Evolutionary conservation across 164 flowering plant species (phyloP), one percentile per base, ranked within the genome.

Genomic region (Vitis amurensis): DNA sequence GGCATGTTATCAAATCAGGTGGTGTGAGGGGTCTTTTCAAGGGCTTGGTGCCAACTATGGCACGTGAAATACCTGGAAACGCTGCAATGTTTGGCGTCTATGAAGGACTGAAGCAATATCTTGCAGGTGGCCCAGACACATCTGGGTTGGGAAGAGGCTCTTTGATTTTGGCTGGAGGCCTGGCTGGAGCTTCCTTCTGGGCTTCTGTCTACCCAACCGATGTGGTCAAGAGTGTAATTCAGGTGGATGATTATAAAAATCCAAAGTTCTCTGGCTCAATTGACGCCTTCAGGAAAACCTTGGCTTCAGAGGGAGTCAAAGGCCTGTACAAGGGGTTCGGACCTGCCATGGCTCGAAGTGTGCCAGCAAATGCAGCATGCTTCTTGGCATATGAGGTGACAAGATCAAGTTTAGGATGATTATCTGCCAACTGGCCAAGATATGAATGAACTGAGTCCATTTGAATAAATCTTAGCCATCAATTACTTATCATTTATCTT

Each of bases 341-440:
- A 37, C 98, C 98, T n/a, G 98, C 99, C 59, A 93, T 95, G 99
- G 93, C 84, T 3, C 80, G 98, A 55, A 95, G 99, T 70, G 83
- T 95, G 27, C 98, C 99, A 2, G 99, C 99, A 19, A 95, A 95
- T 82, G 98, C 98, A 16, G 98, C 98, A 1, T 95, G 99, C 80
- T 95, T 95, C 88, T 82, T 95, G 85, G 98, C 91, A 8, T 93
- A 90, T 78, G 99, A 95, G 73, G 75, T 95, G 58, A 88, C 97
- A 47, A 87, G 90, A 71, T 89, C 99, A 55, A 83, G 88, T 78
- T 75, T 95, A 67, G 93, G 97, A 14, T 94, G 78, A 89, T 47
- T 37, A 17, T 3, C 23, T 56, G 7, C 44, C 31, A 17, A 16
- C 17, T 53, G 58, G 44, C 44, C 44, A 37, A 37, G 44, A 37